Base-by-base conservation (phyloP, 1,139 yeast genomes). In the Geotrichum histeridarum region DNA sequence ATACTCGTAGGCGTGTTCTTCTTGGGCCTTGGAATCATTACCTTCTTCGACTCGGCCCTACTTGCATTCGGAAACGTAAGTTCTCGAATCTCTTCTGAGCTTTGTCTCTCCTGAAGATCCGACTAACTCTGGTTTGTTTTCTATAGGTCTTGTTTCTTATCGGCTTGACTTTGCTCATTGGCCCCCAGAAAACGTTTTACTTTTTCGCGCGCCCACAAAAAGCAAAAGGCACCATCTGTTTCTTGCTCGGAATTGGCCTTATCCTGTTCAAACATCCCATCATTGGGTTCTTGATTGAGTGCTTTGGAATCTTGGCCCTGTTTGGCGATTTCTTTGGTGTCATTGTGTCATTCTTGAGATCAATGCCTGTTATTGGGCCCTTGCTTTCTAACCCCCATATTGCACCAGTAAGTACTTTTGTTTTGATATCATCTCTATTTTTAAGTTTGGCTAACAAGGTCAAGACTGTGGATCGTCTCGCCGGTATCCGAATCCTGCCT, bases 271-370 rank as follows among this genome's bases (percentile, higher is more conserved):
- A 86, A 66, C 78, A 84, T 72, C 82, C 98, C 5, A 87, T 93
- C 66, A 67, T 85, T 44, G 99, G 99, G 18, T 91, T 93, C 64
- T 69, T 84, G 8, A 74, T 93, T 55, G 99, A 93, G 70, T 80
- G 86, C 54, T 75, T 91, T 61, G 99, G 99, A 17, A 89, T 93
- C 41, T 73, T 91, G 61, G 91, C 91, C 6, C 75, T 93, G 51
- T 93, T 93, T 72, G 98, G 95, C 37, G 96, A 89, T 70, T 88
- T 89, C 68, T 85, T 89, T 65, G 93, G 96, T 12, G 88, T 95
- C 22, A 84, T 93, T 55, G 80, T 93, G n/a, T 87, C 88, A 63
- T 91, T 93, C 66, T 77, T 93, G 64, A 78, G 97, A 67, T 85
- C 95, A 2, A 73, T 93, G 65, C 99, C 99, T 1, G 69, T 87